Evolutionary conservation across 768 basidiomycete species (phyloP), one percentile per base, ranked within the genome.

Genomic region (Hygrophorus russula): DNA sequence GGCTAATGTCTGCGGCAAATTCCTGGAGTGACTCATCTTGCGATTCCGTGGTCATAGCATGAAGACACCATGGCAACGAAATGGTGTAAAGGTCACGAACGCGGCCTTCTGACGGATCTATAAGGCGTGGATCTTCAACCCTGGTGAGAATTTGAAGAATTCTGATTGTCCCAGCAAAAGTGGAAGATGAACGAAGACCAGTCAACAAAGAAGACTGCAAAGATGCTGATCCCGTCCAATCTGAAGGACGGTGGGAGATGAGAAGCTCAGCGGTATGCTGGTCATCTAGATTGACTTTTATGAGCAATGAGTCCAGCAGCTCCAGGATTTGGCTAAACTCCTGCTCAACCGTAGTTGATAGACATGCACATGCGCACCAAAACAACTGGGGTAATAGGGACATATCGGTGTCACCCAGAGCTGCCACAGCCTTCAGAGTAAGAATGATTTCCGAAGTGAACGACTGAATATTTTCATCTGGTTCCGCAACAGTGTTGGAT

Each of bases 51-150:
- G 74, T 61, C 79, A 91, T 87, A 5, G 82, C 80, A 42, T 82
- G 78, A 19, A 96, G 61, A 59, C 87, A 92, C 82, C 85, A 91
- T 0, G 92, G 90, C n/a, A 97, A 64, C 2, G 78, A 76, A 4
- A 82, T 64, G 0, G 88, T 78, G 57, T 91, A 91, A 28, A 90
- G 61, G 53, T 88, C 85, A n/a, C 85, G 77, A 28, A 91, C 66
- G 31, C 87, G 81, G 18, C 74, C 76, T 24, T 74, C 72, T 1
- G 80, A 71, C 30, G 74, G 59, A 56, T 93, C 89, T 34, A 93
- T 74, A 9, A 93, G 66, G 14, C 71, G 70, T 12, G 68, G 64
- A 47, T 83, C 78, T 17, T 74, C 62, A 33, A 83, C 61, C 52
- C 72, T 74, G 15, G 80, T 62, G 14, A 93, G 62, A 4, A 62